Base-by-base conservation (phyloP, 2,329 filamentous ascomycete species). In the Fusarium oxysporum region DNA sequence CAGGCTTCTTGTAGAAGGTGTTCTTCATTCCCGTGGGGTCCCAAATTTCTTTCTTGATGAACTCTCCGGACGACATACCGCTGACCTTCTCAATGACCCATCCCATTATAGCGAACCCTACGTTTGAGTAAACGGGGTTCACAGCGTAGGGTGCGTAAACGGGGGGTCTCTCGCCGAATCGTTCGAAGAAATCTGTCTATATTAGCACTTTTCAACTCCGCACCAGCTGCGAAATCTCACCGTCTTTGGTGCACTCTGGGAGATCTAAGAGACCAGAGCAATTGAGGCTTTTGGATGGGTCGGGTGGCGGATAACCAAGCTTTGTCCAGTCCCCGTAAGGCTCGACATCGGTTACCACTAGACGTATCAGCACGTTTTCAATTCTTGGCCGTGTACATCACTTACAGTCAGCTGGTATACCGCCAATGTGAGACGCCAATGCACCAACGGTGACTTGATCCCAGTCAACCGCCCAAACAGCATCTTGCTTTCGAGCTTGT, bases 281-380 rank as follows among this genome's bases (percentile, higher is more conserved):
- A 10, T 71, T 71, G 6, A 71, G 53, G 1, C 37, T 59, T n/a
- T 13, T 62, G 4, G 67, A 51, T 6, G 41, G 23, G 3, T 71
- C 62, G 11, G 19, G 17, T 1, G 21, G 3, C 1, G 68, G 68
- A 0, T 40, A 68, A 0, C 68, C 68, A 12, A 71, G 57, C 4
- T 19, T n/a, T 1, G 67, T 68, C 67, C 67, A 71, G 33, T 71
- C 68, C 3, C 62, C 68, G 4, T 71, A 71, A 8, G 68, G 57
- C 19, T 45, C n/a, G 3, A 67, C 50, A 23, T 71, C 68, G 1
- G 68, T 45, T 9, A 9, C 23, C 47, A 71, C 68, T 71, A 8
- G 1, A 16, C 2, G 0, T 0, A n/a, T 71, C 14, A 71, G 41
- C 5, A 47, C 17, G 6, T 2, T 3, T 0, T 8, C 0, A 0